Base-by-base conservation (phyloP, 306 rosid species). In the Cicer judaicum region DNA sequence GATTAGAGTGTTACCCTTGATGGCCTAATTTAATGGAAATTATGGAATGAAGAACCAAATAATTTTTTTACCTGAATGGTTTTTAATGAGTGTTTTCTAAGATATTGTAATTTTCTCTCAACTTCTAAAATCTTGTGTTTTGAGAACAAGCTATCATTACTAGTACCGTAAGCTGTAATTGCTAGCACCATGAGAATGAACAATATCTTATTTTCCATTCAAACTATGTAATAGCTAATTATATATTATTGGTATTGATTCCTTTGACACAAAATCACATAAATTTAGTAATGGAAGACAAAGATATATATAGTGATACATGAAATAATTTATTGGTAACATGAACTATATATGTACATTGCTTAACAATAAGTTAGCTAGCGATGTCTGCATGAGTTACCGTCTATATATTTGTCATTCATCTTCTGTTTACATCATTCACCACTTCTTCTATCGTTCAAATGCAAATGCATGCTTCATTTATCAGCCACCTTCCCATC, bases 321-420 rank as follows among this genome's bases (percentile, higher is more conserved):
- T 42, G 40, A n/a, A n/a, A 75, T 24, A 3, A 29, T 53, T 75
- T 59, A 76, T 64, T 49, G 55, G 55, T 24, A 6, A 55, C 38
- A 14, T 15, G 81, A 62, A 68, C 24, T 54, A 40, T 19, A 50
- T 62, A 40, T 39, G 47, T 62, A 75, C 73, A 70, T 50, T 29
- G 69, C 65, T 57, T 52, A 75, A 36, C 13, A 29, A 74, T 67
- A 55, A 73, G 80, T 38, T 68, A 49, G 57, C 3, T 53, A 78
- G 80, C 6, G 49, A 70, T 59, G 68, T 74, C 14, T 76, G 88
- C 85, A 81, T 89, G 93, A 83, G 82, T 84, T 83, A 82, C 80
- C 87, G 34, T 84, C 87, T 70, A 44, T 49, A 16, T 46, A 70
- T 63, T 41, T 63, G n/a, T 78, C 89, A 86, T 81, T 53, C 84